Evolutionary conservation across 129 eudicot species (phyloP), one percentile per base, ranked within the genome.

Genomic region (Lactuca saligna): DNA sequence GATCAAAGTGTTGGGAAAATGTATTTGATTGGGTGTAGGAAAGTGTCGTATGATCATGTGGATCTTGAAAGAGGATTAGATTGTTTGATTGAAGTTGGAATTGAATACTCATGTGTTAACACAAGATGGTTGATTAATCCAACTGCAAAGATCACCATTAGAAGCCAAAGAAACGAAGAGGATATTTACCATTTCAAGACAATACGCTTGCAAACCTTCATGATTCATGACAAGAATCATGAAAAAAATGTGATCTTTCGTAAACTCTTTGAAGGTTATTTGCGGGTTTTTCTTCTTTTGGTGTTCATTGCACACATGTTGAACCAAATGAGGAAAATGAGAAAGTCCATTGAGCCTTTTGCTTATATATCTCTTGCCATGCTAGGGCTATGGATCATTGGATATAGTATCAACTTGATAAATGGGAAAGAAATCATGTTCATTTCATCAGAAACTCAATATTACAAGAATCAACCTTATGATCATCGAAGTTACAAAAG

Each of bases 121-220:
- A 64, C 76, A 20, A 50, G 78, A 59, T 80, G 81, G 84, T 42
- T 80, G 61, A 50, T 65, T 32, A 75, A 75, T 75, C 84, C 84
- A 59, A 80, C 77, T 6, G 81, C 78, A 58, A 65, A 25, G 50
- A 71, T 80, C 68, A 75, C 57, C 66, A 75, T 80, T 49, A n/a
- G 38, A 29, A 70, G 84, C 66, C 84, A 70, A 76, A 53, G 84
- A 73, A 70, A 66, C 10, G 68, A 60, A 39, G 55, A 57, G 12
- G 76, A 81, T 29, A 8, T 8, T 41, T 69, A 66, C 55, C 53
- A 76, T 33, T 77, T 81, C 71, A 68, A 29, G 15, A 25, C 79
- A 17, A 56, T 76, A 37, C 13, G 9, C 49, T 60, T 81, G 67
- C 68, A 37, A 5, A 67, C 82, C 6, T 76, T 66, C 61, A 66